Evolutionary conservation across 805 yeast genomes (phyloP), one percentile per base, ranked within the genome.

Genomic region (Teunomyces aglyptinius): DNA sequence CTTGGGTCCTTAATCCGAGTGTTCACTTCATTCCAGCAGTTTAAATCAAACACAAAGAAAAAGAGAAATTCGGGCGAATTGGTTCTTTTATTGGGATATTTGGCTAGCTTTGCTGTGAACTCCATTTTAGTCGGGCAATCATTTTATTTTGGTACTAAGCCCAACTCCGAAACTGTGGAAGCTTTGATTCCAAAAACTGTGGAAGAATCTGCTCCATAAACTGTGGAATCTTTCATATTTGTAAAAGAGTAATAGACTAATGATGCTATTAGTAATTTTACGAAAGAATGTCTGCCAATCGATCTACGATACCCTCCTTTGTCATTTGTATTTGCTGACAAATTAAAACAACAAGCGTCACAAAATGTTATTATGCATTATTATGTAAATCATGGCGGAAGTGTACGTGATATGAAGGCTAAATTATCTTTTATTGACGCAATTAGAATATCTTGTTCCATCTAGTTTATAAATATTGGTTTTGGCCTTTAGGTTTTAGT

Each of bases 71-170:
- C 13, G 29, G 58, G 65, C 33, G 73, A 69, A 46, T 46, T 50
- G 38, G 64, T 72, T 4, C 63, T 72, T 50, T 61, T 71, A 49
- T 67, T 68, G 6, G 76, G 76, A 1, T 72, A 72, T 49, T 44
- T 61, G 40, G 59, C 70, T 7, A 60, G 71, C 6, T 61, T 70
- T 35, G 58, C 53, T 3, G 57, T 70, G 49, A 71, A 72, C 49
- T 56, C 67, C 24, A 57, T 60, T 12, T 54, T 71, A 27, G 70
- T 68, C 3, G 71, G 67, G 5, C 77, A 72, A 52, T 57, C 67
- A 34, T 54, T 52, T 41, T 36, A 13, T 10, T 34, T 18, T 19
- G 24, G 22, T 7, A 34, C 10, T 31, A 16, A 19, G 26, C 26
- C 26, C 26, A 22, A 13, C 12, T 34, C 12, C 13, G 38, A 19